A percentile compares a stretch with the other conserved stretches of the same genome.
Evolutionary conservation across 163 green algal genomes (phyloP).

Genomic region (Scenedesmus sp.): DNA sequence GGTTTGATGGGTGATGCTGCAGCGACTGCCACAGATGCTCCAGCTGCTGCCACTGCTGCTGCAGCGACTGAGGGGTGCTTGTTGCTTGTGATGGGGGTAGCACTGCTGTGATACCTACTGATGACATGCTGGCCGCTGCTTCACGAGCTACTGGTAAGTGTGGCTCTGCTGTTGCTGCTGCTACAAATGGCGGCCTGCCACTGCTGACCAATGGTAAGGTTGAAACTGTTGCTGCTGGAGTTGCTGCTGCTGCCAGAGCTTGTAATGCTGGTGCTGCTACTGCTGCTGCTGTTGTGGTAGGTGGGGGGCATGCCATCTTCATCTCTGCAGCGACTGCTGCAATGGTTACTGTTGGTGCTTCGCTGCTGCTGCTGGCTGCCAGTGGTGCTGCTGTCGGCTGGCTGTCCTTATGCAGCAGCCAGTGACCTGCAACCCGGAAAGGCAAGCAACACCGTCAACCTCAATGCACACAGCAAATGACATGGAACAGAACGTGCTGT

Average conservation of each 20-base stretch:
- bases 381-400: not conserved
- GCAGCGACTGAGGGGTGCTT: too few species aligned
- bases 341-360: not conserved
- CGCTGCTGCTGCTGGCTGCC: conserved; percentile 4
- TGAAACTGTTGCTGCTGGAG: not conserved
- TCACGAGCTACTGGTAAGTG: not conserved
- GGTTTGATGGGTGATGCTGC: too few species aligned
- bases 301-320: not conserved
- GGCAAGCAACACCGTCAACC: not conserved
- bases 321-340: conserved; percentile 2
- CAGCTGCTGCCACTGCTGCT: conserved; percentile 1
- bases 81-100: too few species aligned
- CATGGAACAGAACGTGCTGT: not conserved
- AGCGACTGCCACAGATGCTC: not conserved
- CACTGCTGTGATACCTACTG: not conserved
- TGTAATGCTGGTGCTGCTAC: not conserved
- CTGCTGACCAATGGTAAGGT: too few species aligned
- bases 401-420: not conserved
- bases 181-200: not conserved
- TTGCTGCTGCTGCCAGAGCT: not conserved
- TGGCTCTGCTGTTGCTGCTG: not conserved
- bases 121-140: not conserved
- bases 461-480: too few species aligned
- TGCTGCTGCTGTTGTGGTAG: not conserved
- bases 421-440: not conserved